Conservation (phyloP, 1,284 basidiomycete species). For the Takashimella koratensis region DNA sequence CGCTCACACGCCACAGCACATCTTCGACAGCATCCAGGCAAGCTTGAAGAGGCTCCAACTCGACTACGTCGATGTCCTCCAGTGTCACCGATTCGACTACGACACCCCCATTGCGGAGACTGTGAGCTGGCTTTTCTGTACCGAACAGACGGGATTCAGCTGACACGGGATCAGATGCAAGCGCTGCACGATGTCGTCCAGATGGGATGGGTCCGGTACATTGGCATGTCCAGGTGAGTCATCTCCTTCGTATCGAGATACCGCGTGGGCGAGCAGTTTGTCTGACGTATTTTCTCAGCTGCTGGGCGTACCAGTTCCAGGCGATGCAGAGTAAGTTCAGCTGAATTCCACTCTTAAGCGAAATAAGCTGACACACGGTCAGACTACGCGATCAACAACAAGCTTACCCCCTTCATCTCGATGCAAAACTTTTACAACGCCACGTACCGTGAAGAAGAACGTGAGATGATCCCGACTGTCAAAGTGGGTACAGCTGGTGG, state of each 20-base stretch:
- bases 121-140: not conserved
- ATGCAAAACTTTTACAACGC: slow-evolving; percentile 62
- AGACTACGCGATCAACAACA: slow-evolving; percentile 52
- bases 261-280: not conserved
- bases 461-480: slow-evolving; percentile 61
- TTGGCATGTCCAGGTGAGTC: slow-evolving; percentile 56
- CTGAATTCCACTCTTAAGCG: too few relatives aligned
- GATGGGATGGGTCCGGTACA: slow-evolving; percentile 62
- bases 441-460: slow-evolving; percentile 57
- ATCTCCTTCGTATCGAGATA: not conserved
- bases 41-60: slow-evolving; percentile 63
- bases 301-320: slow-evolving; percentile 50
- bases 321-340: slow-evolving; percentile 43
- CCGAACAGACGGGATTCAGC: not conserved
- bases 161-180: slow-evolving; percentile 53
- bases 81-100: slow-evolving; percentile 60
- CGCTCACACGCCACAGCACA: slow-evolving; percentile 47
- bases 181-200: slow-evolving; percentile 66
- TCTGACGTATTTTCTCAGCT: slow-evolving; percentile 12
- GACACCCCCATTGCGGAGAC: slow-evolving; percentile 60
- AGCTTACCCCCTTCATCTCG: slow-evolving; percentile 62
- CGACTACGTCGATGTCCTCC: slow-evolving; percentile 63
- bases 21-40: slow-evolving; percentile 65
- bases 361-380: slow-evolving; percentile 4
- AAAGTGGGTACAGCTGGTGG: slow-evolving; percentile 20